Percentiles rank a stretch among this genome's conserved stretches.
phyloP scores from a whole-genome alignment of 179 eudicot species.

The Silene coronaria region DNA sequence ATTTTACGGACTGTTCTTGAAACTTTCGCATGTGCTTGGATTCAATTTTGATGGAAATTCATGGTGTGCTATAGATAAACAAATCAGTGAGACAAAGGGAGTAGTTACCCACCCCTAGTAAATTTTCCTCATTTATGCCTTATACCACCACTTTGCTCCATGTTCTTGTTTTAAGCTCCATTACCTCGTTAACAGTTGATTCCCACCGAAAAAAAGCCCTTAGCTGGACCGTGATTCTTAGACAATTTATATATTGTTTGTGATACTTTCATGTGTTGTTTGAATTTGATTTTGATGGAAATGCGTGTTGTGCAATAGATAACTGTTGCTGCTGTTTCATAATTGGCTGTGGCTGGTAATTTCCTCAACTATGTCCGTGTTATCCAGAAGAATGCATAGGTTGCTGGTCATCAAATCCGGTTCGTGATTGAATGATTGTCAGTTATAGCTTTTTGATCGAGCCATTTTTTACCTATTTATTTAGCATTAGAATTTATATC shows the following conservation, averaged over 20 bases:
- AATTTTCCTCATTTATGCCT: no score
- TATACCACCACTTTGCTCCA: neutral
- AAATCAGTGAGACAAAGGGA: no score
- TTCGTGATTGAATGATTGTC: conserved; percentile 17
- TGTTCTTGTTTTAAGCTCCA: neutral
- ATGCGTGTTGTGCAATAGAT: conserved; percentile 5
- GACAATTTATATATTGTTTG: conserved; percentile 1
- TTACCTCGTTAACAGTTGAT: neutral
- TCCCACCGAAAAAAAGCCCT: neutral
- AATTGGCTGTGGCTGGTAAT: neutral
- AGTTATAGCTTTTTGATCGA: neutral
- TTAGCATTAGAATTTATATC: neutral
- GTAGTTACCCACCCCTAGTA: no score
- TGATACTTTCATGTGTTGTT: neutral
- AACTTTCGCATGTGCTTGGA: neutral
- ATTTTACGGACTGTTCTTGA: neutral
- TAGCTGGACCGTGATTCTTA: neutral
- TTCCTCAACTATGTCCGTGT: conserved; percentile 38
- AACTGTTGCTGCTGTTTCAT: neutral
- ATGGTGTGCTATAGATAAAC: conserved; percentile 4
- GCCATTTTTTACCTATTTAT: neutral
- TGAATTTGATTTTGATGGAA: neutral
- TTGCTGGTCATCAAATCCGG: conserved; percentile 31
- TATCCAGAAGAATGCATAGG: conserved; percentile 34
- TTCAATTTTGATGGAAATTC: neutral